Conservation (phyloP, 495 filamentous ascomycete genomes). For the Penicillium pancosmium region DNA sequence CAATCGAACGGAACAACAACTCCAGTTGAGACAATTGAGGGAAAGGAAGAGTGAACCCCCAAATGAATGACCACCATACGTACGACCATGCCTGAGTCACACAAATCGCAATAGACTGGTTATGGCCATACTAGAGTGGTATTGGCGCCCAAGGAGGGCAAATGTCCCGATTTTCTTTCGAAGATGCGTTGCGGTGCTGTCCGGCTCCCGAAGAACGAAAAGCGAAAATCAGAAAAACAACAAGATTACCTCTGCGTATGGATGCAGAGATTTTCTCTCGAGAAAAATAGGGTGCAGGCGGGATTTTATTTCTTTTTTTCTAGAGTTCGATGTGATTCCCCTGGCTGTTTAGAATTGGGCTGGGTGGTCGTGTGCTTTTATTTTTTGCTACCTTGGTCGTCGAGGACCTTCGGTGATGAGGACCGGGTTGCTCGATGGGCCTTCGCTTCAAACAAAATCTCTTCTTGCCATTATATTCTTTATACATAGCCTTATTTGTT, state of each 20-base stretch:
- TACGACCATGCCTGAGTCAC: not conserved
- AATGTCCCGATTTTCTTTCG: not conserved
- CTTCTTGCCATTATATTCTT: conserved; percentile 3
- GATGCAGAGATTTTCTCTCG: not conserved
- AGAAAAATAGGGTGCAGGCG: not conserved
- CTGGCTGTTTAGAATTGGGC: conserved; percentile 18
- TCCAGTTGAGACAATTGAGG: conserved; percentile 36
- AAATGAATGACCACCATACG: not conserved
- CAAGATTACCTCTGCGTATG: not conserved
- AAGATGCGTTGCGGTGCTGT: not conserved
- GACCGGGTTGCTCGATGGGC: not conserved
- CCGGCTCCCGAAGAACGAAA: not conserved
- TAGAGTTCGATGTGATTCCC: conserved; percentile 14
- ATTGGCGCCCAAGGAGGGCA: not conserved
- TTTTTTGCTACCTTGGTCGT: conserved; percentile 1
- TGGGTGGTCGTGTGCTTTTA: conserved; percentile 6
- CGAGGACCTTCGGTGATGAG: conserved; percentile 1
- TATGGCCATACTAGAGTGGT: not conserved
- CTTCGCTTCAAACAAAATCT: conserved; percentile 12
- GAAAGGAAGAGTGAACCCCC: conserved; percentile 7
- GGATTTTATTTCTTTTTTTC: not conserved
- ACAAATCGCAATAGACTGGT: not conserved
- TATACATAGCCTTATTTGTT: conserved; percentile 20
- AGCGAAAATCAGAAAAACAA: not conserved
- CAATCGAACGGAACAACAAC: conserved; percentile 45